Base-by-base conservation (phyloP, 2,329 filamentous ascomycete species). In the Emergomyces orientalis region DNA sequence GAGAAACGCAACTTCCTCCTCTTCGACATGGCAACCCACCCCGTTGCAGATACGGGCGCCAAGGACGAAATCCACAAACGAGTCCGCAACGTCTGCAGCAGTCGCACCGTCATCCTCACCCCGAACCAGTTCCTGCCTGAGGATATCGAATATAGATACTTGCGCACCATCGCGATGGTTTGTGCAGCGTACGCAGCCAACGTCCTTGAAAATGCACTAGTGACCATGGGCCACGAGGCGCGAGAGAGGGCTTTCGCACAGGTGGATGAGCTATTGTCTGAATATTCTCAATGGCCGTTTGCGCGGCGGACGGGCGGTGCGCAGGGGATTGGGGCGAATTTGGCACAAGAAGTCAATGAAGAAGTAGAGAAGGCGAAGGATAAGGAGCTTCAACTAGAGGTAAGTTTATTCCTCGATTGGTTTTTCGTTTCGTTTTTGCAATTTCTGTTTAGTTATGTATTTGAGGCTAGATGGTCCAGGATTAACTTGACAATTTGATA, bases 1-100 rank as follows among this genome's bases (percentile, higher is more conserved):
- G 94, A 99, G 78, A 99, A 99, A 82, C 91, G 91, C 78, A 99
- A 99, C 82, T 99, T 99, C 81, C 85, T 99, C 67, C 89, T 99
- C 67, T 99, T 99, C 81, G 94, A 99, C 80, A 99, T 99, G 94
- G 94, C 94, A 63, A 99, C 94, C 67, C 94, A 99, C 76, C 94
- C 94, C 51, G 92, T 99, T 63, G 93, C 91, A 67, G 94, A 99
- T 72, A 89, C 91, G 68, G 93, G 91, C 72, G 94, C 94, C 72
- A 99, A 99, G 81, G 94, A 97, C 73, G 94, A 99, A 80, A 94
- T 99, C 72, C 86, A 94, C 71, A 87, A 90, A 74, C 88, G 94
- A 70, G 93, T 97, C 68, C 88, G 93, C 74, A 96, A 90, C 74
- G 86, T 97, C 65, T 87, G 97, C 68, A 97, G 91, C 65, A 91